Evolutionary conservation across 768 basidiomycete genomes (phyloP).

Genomic region (Lactarius quietus): DNA sequence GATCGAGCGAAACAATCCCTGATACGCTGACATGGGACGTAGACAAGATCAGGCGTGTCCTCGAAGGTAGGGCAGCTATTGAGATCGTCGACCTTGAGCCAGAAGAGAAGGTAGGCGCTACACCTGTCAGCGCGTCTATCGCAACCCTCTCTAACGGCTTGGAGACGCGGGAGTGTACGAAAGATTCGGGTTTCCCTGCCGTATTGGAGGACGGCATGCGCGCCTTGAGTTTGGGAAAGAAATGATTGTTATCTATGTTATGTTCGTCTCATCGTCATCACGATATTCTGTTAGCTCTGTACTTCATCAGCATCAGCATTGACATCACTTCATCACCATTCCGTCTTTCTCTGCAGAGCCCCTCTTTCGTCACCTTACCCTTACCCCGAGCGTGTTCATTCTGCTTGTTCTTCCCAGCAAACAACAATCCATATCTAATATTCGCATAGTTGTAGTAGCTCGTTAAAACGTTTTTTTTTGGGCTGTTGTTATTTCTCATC

Average conservation of each 20-base stretch:
- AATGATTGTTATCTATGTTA: constrained; percentile 2
- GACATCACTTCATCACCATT: background rate
- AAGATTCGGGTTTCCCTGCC: background rate
- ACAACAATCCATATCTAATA: constrained; percentile 17
- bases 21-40: constrained; percentile 43
- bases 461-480: background rate
- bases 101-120: background rate
- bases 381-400: constrained; percentile 1
- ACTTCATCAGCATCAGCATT: constrained; percentile 14
- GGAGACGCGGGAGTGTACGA: constrained; percentile 12
- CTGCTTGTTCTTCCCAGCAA: background rate
- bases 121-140: background rate
- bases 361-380: background rate
- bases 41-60: constrained; percentile 75
- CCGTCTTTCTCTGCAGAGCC: constrained; percentile 1
- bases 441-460: constrained; percentile 17
- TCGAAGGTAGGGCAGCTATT: constrained; percentile 81
- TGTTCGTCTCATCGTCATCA: constrained; percentile 6
- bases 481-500: background rate
- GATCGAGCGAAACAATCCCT: constrained; percentile 30
- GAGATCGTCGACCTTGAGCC: constrained; percentile 72
- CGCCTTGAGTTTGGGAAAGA: constrained; percentile 58
- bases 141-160: background rate
- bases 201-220: constrained; percentile 63
- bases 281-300: constrained; percentile 13